Base-by-base conservation (phyloP, 768 basidiomycete species). In the Termitomyces titanicus region DNA sequence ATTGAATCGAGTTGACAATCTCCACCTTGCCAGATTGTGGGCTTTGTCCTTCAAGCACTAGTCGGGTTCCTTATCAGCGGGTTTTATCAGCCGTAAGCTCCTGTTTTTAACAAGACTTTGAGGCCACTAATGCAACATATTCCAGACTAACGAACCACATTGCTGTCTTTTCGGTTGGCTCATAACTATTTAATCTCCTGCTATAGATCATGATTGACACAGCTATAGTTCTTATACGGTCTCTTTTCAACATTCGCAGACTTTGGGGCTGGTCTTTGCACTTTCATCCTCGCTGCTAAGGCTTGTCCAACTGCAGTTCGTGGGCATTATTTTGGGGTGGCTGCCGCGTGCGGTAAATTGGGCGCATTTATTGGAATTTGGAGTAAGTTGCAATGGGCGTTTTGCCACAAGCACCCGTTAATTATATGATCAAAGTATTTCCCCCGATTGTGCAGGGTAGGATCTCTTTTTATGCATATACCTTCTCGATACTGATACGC, bases 1-100 rank as follows among this genome's bases (percentile, higher is more conserved):
- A 11, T 1, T n/a, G 5, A 5, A 29, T 35, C 9, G 11, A 18
- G 25, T 33, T 54, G 35, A 22, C 31, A 25, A 17, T 12, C 5
- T 3, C 5, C 4, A 1, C 9, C 35, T 22, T 24, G 15, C 13
- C 27, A 88, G 86, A 89, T 90, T 56, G 56, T 64, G n/a, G 89
- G 89, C 44, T 76, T 91, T 18, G 47, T 90, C 17, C 61, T 68
- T 18, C 89, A 92, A 64, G 84, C 88, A 3, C 47, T 88, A 56
- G 72, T 89, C 44, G 89, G 94, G 5, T 97, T 96, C 71, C 80
- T 91, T 68, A 90, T 97, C 85, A 89, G 88, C 56, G 94, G 91
- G 1, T 70, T 83, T 18, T 96, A 94, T 70, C 62, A 57, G 25
- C 71, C 74, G 69, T 81, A 58, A 25, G 75, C 63, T 63, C 12